Evolutionary conservation across 148 eudicot genomes (phyloP), one percentile per base, ranked within the genome.

Genomic region (Chenopodium formosanum): DNA sequence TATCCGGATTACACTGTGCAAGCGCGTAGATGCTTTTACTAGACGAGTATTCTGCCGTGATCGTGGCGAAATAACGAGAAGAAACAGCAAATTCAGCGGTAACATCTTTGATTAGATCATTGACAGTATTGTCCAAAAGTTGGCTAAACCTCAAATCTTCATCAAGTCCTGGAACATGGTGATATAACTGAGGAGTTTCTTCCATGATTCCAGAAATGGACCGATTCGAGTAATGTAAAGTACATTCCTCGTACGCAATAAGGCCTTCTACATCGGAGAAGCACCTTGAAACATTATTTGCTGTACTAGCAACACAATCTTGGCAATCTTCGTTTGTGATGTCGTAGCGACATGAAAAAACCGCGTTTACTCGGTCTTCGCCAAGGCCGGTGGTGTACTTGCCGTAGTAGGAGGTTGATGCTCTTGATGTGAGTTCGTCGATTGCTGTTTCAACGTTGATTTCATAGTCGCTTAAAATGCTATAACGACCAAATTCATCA

Each of bases 321-420:
- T 82, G 73, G 62, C 84, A 82, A 32, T 0, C 77, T 58, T 72
- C 65, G 0, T 34, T 29, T 3, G 78, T 29, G 13, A 77, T 23
- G n/a, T 82, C 81, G 70, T 77, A 82, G 3, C 84, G 84, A 78
- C 84, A 82, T 0, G 31, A 48, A 48, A 29, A 82, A 14, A 77
- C 46, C 77, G 84, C 77, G 22, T 71, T 46, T 1, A 82, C 81
- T 31, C 31, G 9, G 56, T 63, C 48, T 6, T 10, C 4, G 44
- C 81, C 81, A 0, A 53, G 50, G 20, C 84, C 81, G 1, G 66
- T 40, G 17, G 73, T 31, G 29, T 62, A 11, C 19, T 76, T 71
- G 25, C 50, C 23, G 73, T 46, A 82, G 64, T 82, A 46, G 77
- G 84, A 5, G 0, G 72, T 77, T 20, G 81, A 77, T 13, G 81